Percentiles rank a stretch among this genome's conserved stretches.
These are phyloP conservation scores for Starmerella apis DNA, from an alignment of 805 yeast genomes.

Conservation along the genomic window DNA sequence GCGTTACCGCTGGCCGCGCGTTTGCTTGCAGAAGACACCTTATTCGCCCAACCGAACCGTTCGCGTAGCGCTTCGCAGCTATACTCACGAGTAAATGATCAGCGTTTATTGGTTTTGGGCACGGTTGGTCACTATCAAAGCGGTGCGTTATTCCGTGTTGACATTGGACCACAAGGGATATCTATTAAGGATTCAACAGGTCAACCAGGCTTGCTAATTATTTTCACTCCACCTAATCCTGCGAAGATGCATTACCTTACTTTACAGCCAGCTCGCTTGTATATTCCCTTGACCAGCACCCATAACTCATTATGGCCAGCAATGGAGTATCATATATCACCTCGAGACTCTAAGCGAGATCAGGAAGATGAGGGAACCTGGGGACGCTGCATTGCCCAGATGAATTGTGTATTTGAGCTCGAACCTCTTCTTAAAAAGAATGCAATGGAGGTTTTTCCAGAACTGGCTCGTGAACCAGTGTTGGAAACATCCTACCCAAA, in stretches of 20 bases:
- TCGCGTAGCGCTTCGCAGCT: conserved; percentile 16
- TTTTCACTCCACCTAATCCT: conserved; percentile 65
- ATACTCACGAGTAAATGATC: conserved; percentile 16
- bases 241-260: conserved; percentile 68
- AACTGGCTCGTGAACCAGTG: conserved; percentile 16
- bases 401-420: conserved; percentile 33
- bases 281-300: conserved; percentile 29
- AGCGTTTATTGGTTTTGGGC: conserved; percentile 20
- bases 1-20: conserved; percentile 15
- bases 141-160: background rate
- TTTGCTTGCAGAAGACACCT: conserved; percentile 18
- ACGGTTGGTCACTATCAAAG: conserved; percentile 1
- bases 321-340: background rate
- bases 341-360: background rate
- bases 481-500: background rate
- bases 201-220: conserved; percentile 29
- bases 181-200: background rate
- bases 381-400: conserved; percentile 27
- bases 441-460: conserved; percentile 27
- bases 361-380: background rate
- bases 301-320: background rate
- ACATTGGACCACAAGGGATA: background rate
- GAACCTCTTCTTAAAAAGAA: conserved; percentile 25
- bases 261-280: conserved; percentile 57
- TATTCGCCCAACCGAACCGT: conserved; percentile 10